phyloP scores from a whole-genome alignment of 2,329 filamentous ascomycete genomes.

The Cladobotryum mycophilum region DNA sequence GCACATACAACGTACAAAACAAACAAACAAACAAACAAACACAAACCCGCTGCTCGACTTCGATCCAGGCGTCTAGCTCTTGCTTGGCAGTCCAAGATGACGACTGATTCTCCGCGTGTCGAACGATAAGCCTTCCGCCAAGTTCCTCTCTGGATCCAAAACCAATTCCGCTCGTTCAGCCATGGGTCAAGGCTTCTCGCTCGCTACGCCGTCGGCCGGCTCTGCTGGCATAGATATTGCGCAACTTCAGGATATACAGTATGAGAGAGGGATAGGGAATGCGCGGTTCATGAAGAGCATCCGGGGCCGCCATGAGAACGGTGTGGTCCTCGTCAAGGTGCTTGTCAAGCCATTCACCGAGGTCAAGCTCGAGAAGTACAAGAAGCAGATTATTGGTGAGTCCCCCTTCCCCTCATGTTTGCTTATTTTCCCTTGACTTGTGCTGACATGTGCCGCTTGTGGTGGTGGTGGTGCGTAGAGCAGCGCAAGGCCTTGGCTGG shows the following conservation, averaged over 20 bases:
- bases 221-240: constrained; percentile 90
- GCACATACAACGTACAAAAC: no score
- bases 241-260: constrained; percentile 82
- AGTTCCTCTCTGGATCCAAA: not conserved
- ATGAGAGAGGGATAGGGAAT: constrained; percentile 87
- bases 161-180: constrained; percentile 11
- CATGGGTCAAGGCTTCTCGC: constrained; percentile 97
- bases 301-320: constrained; percentile 81
- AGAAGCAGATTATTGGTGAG: constrained; percentile 68
- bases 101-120: constrained; percentile 6
- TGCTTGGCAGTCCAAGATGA: constrained; percentile 9
- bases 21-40: not conserved
- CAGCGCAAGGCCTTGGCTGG: constrained; percentile 74
- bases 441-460: no score
- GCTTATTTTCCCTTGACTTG: no score
- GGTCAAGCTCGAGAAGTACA: constrained; percentile 74
- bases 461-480: constrained; percentile 39
- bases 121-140: constrained; percentile 6
- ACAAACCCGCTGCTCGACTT: no score
- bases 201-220: constrained; percentile 84
- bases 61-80: not conserved
- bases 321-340: constrained; percentile 88
- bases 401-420: no score
- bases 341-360: constrained; percentile 86
- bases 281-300: constrained; percentile 97